Evolutionary conservation across 331 rosid genomes (phyloP).

Genomic region (Spiraea crenata): DNA sequence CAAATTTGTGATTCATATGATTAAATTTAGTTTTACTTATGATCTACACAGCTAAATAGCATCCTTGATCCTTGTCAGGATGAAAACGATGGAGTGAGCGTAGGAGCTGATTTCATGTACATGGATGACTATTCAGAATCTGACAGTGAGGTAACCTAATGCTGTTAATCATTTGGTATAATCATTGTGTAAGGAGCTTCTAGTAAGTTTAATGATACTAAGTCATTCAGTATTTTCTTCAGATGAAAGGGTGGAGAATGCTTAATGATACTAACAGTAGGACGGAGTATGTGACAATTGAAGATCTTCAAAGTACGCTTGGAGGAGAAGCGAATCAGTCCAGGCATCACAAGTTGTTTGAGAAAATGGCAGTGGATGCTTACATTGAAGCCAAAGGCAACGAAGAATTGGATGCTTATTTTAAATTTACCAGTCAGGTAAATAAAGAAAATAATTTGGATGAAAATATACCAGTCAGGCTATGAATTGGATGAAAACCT

Average conservation of each 20-base stretch:
- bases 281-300: slow-evolving; percentile 43
- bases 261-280: too few relatives aligned
- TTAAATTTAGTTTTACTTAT: slow-evolving; percentile 7
- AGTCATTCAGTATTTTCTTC: slow-evolving; percentile 37
- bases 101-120: slow-evolving; percentile 46
- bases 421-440: too few relatives aligned
- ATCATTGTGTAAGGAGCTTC: slow-evolving; percentile 19
- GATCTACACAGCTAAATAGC: slow-evolving; percentile 62
- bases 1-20: slow-evolving; percentile 13
- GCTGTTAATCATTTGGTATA: neutral
- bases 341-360: slow-evolving; percentile 61
- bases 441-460: too few relatives aligned
- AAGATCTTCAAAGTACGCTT: slow-evolving; percentile 73
- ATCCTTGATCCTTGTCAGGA: slow-evolving; percentile 62
- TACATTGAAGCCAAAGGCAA: slow-evolving; percentile 69
- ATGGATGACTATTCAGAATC: slow-evolving; percentile 39
- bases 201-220: slow-evolving; percentile 33
- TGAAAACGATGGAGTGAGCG: slow-evolving; percentile 50
- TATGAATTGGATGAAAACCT: too few relatives aligned
- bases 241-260: slow-evolving; percentile 31
- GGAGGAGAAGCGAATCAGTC: slow-evolving; percentile 66
- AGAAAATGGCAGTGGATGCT: slow-evolving; percentile 74
- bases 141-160: slow-evolving; percentile 48
- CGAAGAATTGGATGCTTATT: slow-evolving; percentile 59
- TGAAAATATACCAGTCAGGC: too few relatives aligned